A percentile compares a stretch with the other conserved stretches of the same genome.
These are phyloP conservation scores for Cyberlindnera veronae DNA, from an alignment of 805 yeast genomes.

Conservation along the genomic window DNA sequence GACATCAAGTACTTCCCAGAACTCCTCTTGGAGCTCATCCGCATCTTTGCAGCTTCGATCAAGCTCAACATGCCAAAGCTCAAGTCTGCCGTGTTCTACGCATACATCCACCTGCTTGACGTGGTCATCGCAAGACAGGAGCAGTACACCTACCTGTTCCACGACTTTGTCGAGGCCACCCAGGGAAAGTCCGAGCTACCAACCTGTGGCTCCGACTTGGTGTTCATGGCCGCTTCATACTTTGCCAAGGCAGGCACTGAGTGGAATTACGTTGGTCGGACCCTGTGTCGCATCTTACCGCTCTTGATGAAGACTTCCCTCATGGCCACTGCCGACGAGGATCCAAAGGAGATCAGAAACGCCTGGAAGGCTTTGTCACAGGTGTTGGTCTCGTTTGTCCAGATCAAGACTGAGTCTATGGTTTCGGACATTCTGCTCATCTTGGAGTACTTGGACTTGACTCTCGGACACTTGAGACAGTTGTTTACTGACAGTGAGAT, in stretches of 20 bases:
- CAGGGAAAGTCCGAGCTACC: slow-evolving; percentile 32
- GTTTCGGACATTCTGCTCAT: slow-evolving; percentile 62
- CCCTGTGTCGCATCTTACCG: slow-evolving; percentile 57
- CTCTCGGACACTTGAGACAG: slow-evolving; percentile 41
- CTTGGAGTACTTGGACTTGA: slow-evolving; percentile 56
- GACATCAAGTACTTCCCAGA: slow-evolving; percentile 61
- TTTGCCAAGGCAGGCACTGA: slow-evolving; percentile 47
- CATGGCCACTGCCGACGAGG: slow-evolving; percentile 22
- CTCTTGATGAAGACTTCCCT: slow-evolving; percentile 45
- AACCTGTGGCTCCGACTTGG: slow-evolving; percentile 46
- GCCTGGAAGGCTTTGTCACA: slow-evolving; percentile 32
- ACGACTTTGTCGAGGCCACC: slow-evolving; percentile 40
- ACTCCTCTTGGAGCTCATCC: slow-evolving; percentile 39
- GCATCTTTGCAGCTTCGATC: slow-evolving; percentile 31
- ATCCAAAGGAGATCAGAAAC: slow-evolving; percentile 24
- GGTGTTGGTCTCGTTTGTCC: slow-evolving; percentile 41
- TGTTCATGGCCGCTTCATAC: slow-evolving; percentile 42
- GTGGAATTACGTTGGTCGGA: slow-evolving; percentile 63
- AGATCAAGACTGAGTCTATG: slow-evolving; percentile 42
- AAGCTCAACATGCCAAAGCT: slow-evolving; percentile 25
- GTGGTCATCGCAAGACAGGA: slow-evolving; percentile 63
- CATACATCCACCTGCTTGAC: slow-evolving; percentile 59
- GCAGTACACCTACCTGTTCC: slow-evolving; percentile 55
- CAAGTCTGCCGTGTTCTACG: slow-evolving; percentile 42
- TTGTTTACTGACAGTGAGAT: slow-evolving; percentile 38